Evolutionary conservation across 2,329 filamentous ascomycete species (phyloP), one percentile per base, ranked within the genome.

Genomic region (Botrytis galanthina): DNA sequence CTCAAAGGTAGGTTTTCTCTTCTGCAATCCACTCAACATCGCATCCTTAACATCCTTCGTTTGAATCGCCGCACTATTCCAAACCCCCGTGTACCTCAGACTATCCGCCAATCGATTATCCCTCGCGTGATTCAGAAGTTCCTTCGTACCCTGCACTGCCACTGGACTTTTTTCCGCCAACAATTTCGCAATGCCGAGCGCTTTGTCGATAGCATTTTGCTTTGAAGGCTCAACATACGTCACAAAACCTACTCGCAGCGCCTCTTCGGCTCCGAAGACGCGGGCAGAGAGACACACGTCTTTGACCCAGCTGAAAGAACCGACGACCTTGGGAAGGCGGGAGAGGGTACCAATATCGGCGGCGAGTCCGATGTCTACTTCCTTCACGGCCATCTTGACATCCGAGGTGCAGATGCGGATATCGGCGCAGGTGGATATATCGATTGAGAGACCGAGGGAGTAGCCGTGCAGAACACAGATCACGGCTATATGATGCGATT

Each of bases 21-120:
- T 97, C 82, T 92, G 87, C 76, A 97, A 81, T 14, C 92, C 92
- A 57, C 92, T 93, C 81, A 92, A 80, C 81, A 98, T 85, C 0
- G 95, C 94, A 74, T 87, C 85, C 80, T 89, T 84, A 61, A 97
- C 87, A 85, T 98, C 95, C 70, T 86, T 85, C 10, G 93, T 92
- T 85, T 98, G 95, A 78, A 97, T 81, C 80, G 93, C 92, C 3
- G 90, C 92, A 78, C 90, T 88, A 80, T 98, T 98, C 95, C 95
- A 98, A 1, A 96, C 87, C 18, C 89, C 87, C 6, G 95, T 97
- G 82, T 97, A 98, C 73, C 89, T 89, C 81, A 98, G 83, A 64
- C 91, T 93, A 78, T 97, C 94, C 63, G 88, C 88, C 42, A 97
- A 89, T 3, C 87, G 86, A 81, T 94, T 89, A 82, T 97, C 95